Evolutionary conservation across 2,329 filamentous ascomycete genomes (phyloP), one percentile per base, ranked within the genome.

Genomic region (Neonectria punicea): DNA sequence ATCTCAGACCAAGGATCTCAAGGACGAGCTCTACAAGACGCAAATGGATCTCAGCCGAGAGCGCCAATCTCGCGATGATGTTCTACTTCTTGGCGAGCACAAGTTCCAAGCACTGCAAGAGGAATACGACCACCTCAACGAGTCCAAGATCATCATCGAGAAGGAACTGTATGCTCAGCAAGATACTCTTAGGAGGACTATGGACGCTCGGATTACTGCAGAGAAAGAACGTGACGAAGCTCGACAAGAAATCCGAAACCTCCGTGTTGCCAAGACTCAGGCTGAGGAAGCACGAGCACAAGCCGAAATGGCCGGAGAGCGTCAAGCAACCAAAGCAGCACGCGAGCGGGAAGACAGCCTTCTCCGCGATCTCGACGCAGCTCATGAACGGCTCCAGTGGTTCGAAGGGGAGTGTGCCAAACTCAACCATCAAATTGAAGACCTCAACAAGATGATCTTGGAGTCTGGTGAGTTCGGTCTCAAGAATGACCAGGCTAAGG

Each of bases 91-190:
- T 62, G 90, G 93, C 5, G 94, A 98, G 71, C 94, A 97, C 80
- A 97, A 96, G 77, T 93, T 91, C 73, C 85, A 92, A 49, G 89
- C 91, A 55, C 84, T 99, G 65, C 91, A 94, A 76, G 90, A 94
- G 28, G 94, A 98, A 70, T 97, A 90, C 72, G 91, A 97, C 54
- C 88, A 89, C 36, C 85, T 98, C 36, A 97, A 97, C 73, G 94
- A 98, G 68, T 91, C 93, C 30, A 99, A 99, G 80, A 97, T 98
- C 73, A 97, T 90, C 51, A 97, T 99, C 68, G 95, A 99, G 79
- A 98, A 98, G 79, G 95, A 98, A 79, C 90, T 99, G 78, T 98
- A 98, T 77, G 91, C 93, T 5, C 95, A 98, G 76, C 94, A 98
- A 78, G 95, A 99, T 76, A 92, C 93, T 11, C 87, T 98, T 50